Evolutionary conservation across 2,329 filamentous ascomycete genomes (phyloP), one percentile per base, ranked within the genome.

Genomic region (Talaromyces pinophilus): DNA sequence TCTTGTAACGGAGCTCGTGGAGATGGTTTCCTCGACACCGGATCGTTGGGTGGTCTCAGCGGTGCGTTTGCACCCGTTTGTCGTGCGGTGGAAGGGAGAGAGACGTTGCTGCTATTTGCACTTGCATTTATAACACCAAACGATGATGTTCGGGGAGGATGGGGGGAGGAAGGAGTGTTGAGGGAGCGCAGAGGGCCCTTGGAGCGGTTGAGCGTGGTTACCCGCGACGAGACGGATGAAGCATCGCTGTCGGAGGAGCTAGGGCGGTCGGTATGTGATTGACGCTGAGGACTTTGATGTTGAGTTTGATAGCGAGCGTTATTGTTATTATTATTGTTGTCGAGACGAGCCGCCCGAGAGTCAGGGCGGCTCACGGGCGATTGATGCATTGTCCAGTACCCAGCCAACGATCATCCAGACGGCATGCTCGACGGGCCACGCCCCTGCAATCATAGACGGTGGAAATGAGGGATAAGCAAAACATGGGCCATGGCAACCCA

Each of bases 171-270:
- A 62, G 67, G 67, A 65, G 73, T 68, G 70, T 71, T 73, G 70
- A 73, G 71, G 64, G 74, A 70, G 70, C 74, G 70, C 70, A 79
- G 75, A 17, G 78, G 72, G 54, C 78, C 74, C 67, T 80, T 80
- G 38, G 76, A 74, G 15, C 77, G 77, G 44, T 79, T 81, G 65
- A 80, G 76, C 42, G 79, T 75, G 35, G 79, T 81, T 66, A 81
- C 75, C 71, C 79, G 79, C 55, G 81, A 83, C 13, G 77, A 78
- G 33, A 75, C 74, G 5, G 76, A 77, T 10, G 82, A 84, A 65
- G 80, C 77, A 75, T 82, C 79, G 40, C 65, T 67, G 69, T 78
- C 80, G 67, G 81, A 81, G 52, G 80, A 81, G 68, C 73, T 76
- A 59, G 79, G 77, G 48, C 78, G 78, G 65, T 44, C 52, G 44